Base-by-base conservation (phyloP, 441 rosid genomes). In the Mallotus repandus region DNA sequence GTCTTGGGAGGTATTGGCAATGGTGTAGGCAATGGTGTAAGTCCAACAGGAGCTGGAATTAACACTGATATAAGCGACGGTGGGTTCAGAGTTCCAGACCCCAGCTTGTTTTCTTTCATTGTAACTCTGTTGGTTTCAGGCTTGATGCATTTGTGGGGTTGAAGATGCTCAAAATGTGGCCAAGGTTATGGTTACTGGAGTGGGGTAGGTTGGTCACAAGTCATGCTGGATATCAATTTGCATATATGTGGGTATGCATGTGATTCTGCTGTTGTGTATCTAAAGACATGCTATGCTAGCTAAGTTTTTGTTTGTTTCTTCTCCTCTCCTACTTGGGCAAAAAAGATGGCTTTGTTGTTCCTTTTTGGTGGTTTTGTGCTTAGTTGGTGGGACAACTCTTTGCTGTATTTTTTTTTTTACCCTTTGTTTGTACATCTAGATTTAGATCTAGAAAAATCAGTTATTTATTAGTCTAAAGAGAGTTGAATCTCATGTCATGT, bases 41-140 rank as follows among this genome's bases (percentile, higher is more conserved):
- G 84, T 58, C 94, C 97, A 9, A 69, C 89, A 4, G 85, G 85
- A 25, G 61, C 86, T 0, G 89, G 95, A 68, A 77, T 85, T 19
- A 89, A 91, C 81, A 86, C 87, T 21, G 97, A 93, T 76, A 75
- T 84, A 63, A 79, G 84, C 3, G 74, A 81, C 12, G 89, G 83
- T 0, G 96, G 92, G 8, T 65, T 78, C 45, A 74, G 80, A 69
- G 70, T 86, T 57, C 77, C 54, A 69, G 48, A 38, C 76, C 53
- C 72, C 35, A 74, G 58, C 75, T 63, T 66, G 59, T 15, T 81
- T 64, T 67, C 73, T 54, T 54, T 77, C 68, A n/a, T 70, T 18
- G 43, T 22, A 19, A 66, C 76, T 68, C 82, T 88, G 38, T 62
- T 79, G 57, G 64, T 74, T 63, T 65, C 86, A 29, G 82, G 83